A percentile compares a stretch with the other conserved stretches of the same genome.
These are phyloP conservation scores for Hibiscus mutabilis DNA, from an alignment of 345 rosid species.

Conservation along the genomic window DNA sequence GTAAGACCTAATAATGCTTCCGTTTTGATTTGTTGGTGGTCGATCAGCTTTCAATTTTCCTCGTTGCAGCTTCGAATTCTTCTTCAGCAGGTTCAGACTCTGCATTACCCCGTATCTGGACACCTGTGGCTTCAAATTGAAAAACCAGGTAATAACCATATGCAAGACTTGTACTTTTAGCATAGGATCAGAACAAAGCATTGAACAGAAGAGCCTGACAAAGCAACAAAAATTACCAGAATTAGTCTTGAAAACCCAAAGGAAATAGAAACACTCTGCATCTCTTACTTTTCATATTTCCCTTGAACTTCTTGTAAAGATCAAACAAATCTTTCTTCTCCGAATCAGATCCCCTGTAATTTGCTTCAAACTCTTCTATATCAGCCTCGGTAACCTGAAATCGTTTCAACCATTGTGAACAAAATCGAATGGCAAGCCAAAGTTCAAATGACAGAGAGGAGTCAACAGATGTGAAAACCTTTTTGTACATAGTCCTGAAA, in stretches of 20 bases:
- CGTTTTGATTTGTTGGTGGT: no score
- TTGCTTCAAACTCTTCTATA: constrained; percentile 79
- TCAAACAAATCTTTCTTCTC: constrained; percentile 86
- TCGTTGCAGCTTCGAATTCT: no score
- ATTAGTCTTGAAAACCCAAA: neutral
- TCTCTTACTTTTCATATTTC: constrained; percentile 58
- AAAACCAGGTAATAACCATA: no score
- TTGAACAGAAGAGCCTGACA: no score
- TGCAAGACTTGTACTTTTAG: no score
- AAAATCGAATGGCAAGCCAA: neutral
- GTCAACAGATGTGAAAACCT: constrained; percentile 33
- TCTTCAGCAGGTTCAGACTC: no score
- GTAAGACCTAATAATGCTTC: no score
- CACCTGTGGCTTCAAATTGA: no score
- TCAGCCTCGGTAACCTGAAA: constrained; percentile 72
- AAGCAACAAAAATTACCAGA: no score
- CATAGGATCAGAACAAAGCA: no score
- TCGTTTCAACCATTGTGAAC: neutral
- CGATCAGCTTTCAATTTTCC: no score
- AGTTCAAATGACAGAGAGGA: neutral
- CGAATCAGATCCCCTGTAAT: constrained; percentile 84
- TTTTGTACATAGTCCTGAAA: constrained; percentile 66
- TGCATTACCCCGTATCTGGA: no score
- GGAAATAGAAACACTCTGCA: constrained; percentile 1
- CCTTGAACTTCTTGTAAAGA: constrained; percentile 54